phyloP scores from a whole-genome alignment of 2,329 filamentous ascomycete species.

The Colletotrichum eleusines region DNA sequence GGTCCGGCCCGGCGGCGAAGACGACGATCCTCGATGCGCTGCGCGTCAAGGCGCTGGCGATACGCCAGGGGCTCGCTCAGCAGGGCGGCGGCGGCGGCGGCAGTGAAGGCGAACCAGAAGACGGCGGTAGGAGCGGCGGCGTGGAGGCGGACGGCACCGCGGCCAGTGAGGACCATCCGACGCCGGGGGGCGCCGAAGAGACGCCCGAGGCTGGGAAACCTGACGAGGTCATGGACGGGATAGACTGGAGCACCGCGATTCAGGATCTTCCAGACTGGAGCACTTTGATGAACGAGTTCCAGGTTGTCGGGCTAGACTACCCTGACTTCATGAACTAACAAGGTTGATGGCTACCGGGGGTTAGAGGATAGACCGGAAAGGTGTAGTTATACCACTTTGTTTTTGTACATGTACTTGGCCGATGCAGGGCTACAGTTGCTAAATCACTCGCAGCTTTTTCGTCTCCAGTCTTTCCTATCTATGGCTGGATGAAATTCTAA shows the following conservation, averaged over 20 bases:
- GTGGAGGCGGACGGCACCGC: background rate
- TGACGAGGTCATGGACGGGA: background rate
- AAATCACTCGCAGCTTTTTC: background rate
- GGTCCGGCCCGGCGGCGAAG: slow-evolving; percentile 44
- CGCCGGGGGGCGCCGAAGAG: slow-evolving; percentile 12
- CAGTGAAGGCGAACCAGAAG: background rate
- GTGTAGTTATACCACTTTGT: background rate
- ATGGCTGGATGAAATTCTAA: background rate
- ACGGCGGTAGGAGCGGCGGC: background rate
- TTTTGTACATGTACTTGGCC: background rate
- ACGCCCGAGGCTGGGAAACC: background rate
- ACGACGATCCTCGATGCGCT: slow-evolving; percentile 50
- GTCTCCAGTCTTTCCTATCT: background rate
- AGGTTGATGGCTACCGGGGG: background rate
- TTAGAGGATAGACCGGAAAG: background rate
- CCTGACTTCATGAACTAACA: slow-evolving; percentile 36
- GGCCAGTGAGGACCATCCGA: slow-evolving; percentile 19
- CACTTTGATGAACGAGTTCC: slow-evolving; percentile 48
- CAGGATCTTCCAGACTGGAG: slow-evolving; percentile 47
- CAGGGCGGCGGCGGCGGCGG: background rate
- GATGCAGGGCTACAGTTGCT: background rate
- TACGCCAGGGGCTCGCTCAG: slow-evolving; percentile 40
- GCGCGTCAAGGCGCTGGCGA: slow-evolving; percentile 47
- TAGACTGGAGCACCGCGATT: slow-evolving; percentile 23
- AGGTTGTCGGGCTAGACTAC: slow-evolving; percentile 45